These are phyloP conservation scores for Colletotrichum chrysophilum DNA, from an alignment of 2,329 filamentous ascomycete species.

Conservation along the genomic window DNA sequence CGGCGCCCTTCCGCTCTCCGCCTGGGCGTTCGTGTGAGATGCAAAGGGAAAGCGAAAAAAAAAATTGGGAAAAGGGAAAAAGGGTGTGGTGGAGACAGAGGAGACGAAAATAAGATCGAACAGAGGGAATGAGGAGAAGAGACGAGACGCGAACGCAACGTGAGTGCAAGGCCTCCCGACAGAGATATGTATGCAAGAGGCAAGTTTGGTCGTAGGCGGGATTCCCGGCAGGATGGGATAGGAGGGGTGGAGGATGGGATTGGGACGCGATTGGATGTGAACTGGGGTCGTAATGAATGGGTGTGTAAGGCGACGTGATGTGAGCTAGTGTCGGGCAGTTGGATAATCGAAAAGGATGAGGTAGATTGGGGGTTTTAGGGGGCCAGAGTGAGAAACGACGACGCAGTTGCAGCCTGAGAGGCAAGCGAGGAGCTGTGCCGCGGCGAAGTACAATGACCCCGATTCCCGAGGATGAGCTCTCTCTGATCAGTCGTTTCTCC, in stretches of 20 bases:
- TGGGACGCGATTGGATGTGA: background rate
- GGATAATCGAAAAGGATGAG: background rate
- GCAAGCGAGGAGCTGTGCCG: background rate
- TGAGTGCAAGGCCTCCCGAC: background rate
- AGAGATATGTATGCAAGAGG: background rate
- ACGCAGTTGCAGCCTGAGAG: background rate
- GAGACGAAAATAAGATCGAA: background rate
- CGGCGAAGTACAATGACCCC: background rate
- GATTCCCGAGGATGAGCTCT: background rate
- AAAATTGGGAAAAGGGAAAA: background rate
- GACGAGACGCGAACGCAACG: background rate
- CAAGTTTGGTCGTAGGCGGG: background rate
- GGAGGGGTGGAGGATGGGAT: background rate
- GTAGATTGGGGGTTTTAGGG: background rate
- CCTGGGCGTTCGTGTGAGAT: slow-evolving; percentile 8
- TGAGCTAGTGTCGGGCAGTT: background rate
- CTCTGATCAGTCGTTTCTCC: background rate
- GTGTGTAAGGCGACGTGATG: background rate
- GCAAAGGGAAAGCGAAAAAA: background rate
- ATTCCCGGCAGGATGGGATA: slow-evolving; percentile 18
- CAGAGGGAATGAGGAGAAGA: background rate
- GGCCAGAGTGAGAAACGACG: background rate
- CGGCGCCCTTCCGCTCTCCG: slow-evolving; percentile 1
- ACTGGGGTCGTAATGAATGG: background rate
- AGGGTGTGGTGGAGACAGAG: background rate